Conservation (phyloP, 1,139 yeast species). For the Saccharomyces hybrid region DNA sequence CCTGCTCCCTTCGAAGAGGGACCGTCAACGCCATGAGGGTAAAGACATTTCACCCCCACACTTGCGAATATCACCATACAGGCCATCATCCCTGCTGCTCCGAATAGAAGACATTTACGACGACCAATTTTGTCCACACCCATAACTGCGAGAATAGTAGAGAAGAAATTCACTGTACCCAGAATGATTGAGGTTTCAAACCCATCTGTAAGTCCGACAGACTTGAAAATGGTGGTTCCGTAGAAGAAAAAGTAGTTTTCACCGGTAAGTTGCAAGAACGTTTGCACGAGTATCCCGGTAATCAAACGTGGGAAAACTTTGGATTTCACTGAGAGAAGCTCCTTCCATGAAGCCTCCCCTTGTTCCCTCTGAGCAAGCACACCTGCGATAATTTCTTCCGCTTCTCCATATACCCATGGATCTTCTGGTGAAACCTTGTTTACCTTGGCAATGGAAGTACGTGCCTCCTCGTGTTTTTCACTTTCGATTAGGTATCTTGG, state of each 20-base stretch:
- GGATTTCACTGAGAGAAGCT: neutral
- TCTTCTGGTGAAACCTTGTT: slow-evolving; percentile 38
- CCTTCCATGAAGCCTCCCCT: neutral
- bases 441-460: slow-evolving; percentile 36
- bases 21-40: neutral
- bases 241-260: neutral
- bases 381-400: neutral
- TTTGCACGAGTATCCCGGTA: neutral
- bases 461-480: slow-evolving; percentile 41
- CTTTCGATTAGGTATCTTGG: slow-evolving; percentile 56
- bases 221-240: neutral
- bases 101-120: neutral
- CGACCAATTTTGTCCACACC: neutral
- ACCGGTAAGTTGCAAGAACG: neutral
- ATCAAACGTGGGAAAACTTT: neutral
- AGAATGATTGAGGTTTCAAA: neutral
- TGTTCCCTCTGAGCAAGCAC: neutral
- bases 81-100: neutral
- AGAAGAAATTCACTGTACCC: neutral
- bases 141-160: neutral
- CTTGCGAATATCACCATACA: neutral
- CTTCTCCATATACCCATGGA: slow-evolving; percentile 14
- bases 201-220: neutral
- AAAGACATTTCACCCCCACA: neutral
- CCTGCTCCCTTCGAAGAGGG: slow-evolving; percentile 31